A percentile compares a stretch with the other conserved stretches of the same genome.
phyloP scores from a whole-genome alignment of 73 alveolate species.

The Uronychia setigera region DNA sequence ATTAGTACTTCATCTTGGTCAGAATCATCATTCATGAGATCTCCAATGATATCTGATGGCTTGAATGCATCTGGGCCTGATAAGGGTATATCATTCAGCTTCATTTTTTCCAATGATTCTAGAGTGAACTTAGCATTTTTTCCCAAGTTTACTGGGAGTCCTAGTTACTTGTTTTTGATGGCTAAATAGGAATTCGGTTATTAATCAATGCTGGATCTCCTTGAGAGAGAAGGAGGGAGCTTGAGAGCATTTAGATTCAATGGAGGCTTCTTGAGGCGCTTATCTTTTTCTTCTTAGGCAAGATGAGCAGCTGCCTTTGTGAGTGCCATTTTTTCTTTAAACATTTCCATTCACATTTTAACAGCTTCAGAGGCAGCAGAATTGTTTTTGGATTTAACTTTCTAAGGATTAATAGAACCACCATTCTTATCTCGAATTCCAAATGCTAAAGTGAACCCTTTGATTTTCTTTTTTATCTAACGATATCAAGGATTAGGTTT shows the following conservation, averaged over 20 bases:
- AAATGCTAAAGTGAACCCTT: not conserved
- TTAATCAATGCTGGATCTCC: not conserved
- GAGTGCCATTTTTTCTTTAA: too few species aligned
- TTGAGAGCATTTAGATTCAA: too few species aligned
- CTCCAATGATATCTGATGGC: constrained; percentile 37
- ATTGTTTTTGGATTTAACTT: too few species aligned
- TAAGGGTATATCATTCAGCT: constrained; percentile 7
- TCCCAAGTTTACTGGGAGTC: not conserved
- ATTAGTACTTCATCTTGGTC: too few species aligned
- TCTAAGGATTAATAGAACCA: too few species aligned
- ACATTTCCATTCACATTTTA: too few species aligned
- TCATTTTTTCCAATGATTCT: constrained; percentile 16
- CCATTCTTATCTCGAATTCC: not conserved
- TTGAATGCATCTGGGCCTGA: constrained; percentile 24
- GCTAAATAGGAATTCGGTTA: not conserved
- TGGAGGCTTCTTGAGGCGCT: not conserved
- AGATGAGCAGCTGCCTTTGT: too few species aligned
- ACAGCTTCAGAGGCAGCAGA: too few species aligned
- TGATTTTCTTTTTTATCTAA: not conserved
- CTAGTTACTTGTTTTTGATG: not conserved
- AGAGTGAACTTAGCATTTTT: constrained; percentile 27
- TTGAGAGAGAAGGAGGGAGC: not conserved
- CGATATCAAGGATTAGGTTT: not conserved
- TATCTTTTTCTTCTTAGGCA: too few species aligned
- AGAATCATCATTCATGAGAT: too few species aligned